Evolutionary conservation across 1,284 basidiomycete species (phyloP).

Genomic region (Ustilago curta): DNA sequence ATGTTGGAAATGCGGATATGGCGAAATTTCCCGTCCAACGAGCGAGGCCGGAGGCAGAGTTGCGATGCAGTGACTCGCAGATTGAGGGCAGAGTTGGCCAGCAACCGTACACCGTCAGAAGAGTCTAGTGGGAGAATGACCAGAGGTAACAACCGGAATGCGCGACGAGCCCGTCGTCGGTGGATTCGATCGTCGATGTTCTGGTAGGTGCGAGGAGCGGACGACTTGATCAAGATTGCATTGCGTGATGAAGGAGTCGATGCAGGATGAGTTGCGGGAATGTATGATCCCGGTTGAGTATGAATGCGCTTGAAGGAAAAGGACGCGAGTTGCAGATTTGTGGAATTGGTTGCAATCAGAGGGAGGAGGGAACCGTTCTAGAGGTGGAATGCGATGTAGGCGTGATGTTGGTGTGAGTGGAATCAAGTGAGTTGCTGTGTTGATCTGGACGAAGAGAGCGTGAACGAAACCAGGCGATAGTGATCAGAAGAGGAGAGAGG

Average conservation of each 20-base stretch:
- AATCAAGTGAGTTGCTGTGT: too few species aligned
- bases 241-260: background rate
- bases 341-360: background rate
- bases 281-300: too few species aligned
- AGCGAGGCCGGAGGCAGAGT: slow-evolving; percentile 8
- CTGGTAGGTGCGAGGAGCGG: background rate
- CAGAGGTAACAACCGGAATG: background rate
- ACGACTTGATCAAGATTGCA: slow-evolving; percentile 12
- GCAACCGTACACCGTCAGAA: slow-evolving; percentile 12
- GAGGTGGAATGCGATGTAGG: too few species aligned
- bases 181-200: slow-evolving; percentile 1
- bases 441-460: too few species aligned
- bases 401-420: too few species aligned
- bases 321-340: background rate
- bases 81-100: slow-evolving; percentile 22
- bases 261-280: background rate
- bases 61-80: slow-evolving; percentile 23
- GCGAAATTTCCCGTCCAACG: too few species aligned
- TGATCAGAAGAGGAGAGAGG: too few species aligned
- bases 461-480: too few species aligned
- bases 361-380: too few species aligned
- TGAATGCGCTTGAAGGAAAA: background rate
- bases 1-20: too few species aligned
- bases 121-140: background rate
- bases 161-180: slow-evolving; percentile 24